phyloP scores from a whole-genome alignment of 306 rosid genomes.

The Begonia peltatifolia region DNA sequence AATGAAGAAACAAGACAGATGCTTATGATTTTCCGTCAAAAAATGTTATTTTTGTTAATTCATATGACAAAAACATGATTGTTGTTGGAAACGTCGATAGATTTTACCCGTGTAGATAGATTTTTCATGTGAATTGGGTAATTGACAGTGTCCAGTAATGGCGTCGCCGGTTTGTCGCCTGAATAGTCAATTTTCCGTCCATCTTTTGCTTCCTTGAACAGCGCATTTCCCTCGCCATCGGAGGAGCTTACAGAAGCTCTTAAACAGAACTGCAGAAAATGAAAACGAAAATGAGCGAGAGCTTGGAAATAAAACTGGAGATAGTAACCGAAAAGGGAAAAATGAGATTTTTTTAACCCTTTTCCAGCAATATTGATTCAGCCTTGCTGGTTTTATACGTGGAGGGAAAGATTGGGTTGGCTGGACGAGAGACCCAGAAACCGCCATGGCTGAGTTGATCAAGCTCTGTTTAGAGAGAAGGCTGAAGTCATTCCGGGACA shows the following conservation, averaged over 20 bases:
- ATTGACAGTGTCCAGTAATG: slow-evolving; percentile 73
- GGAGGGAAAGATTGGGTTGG: slow-evolving; percentile 25
- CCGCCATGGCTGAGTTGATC: slow-evolving; percentile 32
- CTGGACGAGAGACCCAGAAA: slow-evolving; percentile 24
- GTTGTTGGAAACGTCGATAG: not conserved
- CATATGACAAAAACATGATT: not conserved
- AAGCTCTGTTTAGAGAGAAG: slow-evolving; percentile 6
- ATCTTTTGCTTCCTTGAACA: slow-evolving; percentile 28
- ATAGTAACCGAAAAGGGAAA: slow-evolving; percentile 1
- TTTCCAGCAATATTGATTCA: slow-evolving; percentile 24
- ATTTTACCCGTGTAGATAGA: slow-evolving; percentile 42
- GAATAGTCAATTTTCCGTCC: slow-evolving; percentile 52
- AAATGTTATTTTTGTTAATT: not conserved
- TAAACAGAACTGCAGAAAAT: slow-evolving; percentile 29
- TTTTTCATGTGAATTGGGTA: slow-evolving; percentile 78
- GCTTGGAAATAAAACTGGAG: slow-evolving; percentile 3
- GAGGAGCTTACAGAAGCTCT: slow-evolving; percentile 34
- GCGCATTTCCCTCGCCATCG: slow-evolving; percentile 23
- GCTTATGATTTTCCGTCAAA: not conserved
- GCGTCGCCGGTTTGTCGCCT: slow-evolving; percentile 44
- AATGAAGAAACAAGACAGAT: not conserved
- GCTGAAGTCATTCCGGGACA: not conserved
- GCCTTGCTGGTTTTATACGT: slow-evolving; percentile 12
- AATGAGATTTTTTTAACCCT: slow-evolving; percentile 23
- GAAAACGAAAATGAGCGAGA: not conserved